Conservation (phyloP, 306 rosid species). For the Dryas octopetala region DNA sequence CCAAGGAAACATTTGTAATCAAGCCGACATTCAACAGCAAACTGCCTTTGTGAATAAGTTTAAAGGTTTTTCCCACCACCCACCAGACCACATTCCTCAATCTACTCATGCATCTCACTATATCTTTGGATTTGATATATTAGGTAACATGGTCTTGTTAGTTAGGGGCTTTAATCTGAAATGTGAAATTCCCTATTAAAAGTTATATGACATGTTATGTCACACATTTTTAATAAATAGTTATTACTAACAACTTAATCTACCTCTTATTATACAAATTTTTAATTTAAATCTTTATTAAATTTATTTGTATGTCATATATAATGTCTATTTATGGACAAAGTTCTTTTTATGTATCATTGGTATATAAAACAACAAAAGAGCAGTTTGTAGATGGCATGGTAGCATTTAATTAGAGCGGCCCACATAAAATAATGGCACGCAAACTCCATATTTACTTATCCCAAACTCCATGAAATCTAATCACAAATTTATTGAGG, state of each 20-base stretch:
- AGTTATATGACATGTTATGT: no score
- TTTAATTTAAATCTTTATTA: no score
- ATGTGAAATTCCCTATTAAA: no score
- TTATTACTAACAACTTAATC: no score
- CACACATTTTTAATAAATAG: no score
- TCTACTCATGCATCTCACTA: background rate
- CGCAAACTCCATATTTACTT: conserved; percentile 2
- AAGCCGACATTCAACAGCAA: conserved; percentile 26
- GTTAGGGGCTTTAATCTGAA: no score
- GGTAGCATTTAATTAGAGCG: background rate
- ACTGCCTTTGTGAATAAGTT: conserved; percentile 15
- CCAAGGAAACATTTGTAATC: conserved; percentile 33
- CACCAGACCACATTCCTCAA: conserved; percentile 11
- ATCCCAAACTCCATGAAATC: conserved; percentile 43
- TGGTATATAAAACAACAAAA: no score
- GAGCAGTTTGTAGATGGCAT: background rate
- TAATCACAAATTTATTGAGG: conserved; percentile 33
- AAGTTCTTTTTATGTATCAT: background rate
- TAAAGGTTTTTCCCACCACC: conserved; percentile 5
- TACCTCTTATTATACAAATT: no score
- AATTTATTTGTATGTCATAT: no score
- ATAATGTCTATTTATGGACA: no score
- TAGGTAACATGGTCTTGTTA: no score
- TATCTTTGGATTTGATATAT: background rate
- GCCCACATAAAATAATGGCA: background rate